Conservation (phyloP, 768 basidiomycete genomes). For the Leccinum ochraceum region DNA sequence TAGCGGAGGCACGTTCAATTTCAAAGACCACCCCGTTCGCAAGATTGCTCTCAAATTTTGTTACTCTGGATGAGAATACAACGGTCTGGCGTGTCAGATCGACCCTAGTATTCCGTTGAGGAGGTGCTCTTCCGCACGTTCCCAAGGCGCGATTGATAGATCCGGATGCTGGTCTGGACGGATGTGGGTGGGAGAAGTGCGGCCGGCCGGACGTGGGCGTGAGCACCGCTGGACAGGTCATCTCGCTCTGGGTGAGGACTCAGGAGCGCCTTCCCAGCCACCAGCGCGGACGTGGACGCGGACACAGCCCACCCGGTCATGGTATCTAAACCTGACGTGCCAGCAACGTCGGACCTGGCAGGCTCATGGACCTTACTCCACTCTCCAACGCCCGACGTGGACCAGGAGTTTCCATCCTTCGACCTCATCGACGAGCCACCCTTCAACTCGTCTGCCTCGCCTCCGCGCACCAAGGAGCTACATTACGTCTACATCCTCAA, state of each 20-base stretch:
- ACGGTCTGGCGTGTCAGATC: slow-evolving; percentile 83
- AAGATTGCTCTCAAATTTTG: slow-evolving; percentile 95
- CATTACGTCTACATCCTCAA: too few relatives aligned
- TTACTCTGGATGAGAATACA: slow-evolving; percentile 91
- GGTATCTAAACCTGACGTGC: neutral
- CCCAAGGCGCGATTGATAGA: slow-evolving; percentile 76
- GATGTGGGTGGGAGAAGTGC: slow-evolving; percentile 88
- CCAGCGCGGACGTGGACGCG: neutral
- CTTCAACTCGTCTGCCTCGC: too few relatives aligned
- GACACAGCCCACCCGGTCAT: neutral
- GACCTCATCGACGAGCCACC: too few relatives aligned
- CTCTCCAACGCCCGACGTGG: slow-evolving; percentile 5
- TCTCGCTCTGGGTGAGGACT: slow-evolving; percentile 90
- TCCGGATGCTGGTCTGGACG: slow-evolving; percentile 69
- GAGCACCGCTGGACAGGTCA: slow-evolving; percentile 89
- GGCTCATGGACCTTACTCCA: neutral
- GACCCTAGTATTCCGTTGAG: slow-evolving; percentile 69
- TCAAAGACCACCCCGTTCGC: slow-evolving; percentile 66
- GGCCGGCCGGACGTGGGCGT: slow-evolving; percentile 96
- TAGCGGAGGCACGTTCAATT: slow-evolving; percentile 53
- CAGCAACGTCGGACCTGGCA: neutral
- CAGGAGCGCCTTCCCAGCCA: slow-evolving; percentile 49
- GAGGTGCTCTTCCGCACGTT: slow-evolving; percentile 81
- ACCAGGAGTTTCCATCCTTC: neutral
- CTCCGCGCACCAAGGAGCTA: too few relatives aligned